A percentile compares a stretch with the other conserved stretches of the same genome.
These are phyloP conservation scores for Chaetomium cochliodes DNA, from an alignment of 495 filamentous ascomycete species.

Conservation along the genomic window DNA sequence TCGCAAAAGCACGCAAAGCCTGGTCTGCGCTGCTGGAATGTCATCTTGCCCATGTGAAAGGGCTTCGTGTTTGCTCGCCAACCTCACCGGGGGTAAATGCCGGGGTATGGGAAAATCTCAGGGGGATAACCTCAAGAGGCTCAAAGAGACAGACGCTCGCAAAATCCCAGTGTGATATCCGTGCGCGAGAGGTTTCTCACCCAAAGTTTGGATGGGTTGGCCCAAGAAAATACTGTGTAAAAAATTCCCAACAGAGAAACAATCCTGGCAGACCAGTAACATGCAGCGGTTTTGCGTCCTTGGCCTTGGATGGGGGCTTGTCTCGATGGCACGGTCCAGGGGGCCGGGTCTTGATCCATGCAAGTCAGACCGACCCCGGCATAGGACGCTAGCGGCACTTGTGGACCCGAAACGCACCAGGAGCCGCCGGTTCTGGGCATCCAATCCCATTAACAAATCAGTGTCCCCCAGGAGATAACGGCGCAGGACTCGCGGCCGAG, in stretches of 20 bases:
- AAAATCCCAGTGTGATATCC: not conserved
- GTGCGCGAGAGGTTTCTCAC: not conserved
- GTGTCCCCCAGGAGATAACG: not conserved
- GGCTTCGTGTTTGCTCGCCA: not conserved
- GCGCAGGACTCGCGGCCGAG: not conserved
- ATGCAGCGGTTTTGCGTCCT: not conserved
- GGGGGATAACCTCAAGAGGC: too few relatives aligned
- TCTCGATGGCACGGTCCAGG: constrained; percentile 13
- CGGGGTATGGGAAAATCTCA: not conserved
- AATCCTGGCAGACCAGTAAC: too few relatives aligned
- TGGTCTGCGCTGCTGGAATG: not conserved
- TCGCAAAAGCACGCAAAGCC: not conserved
- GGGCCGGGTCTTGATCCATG: constrained; percentile 9
- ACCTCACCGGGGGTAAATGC: not conserved
- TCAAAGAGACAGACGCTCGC: too few relatives aligned
- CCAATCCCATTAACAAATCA: constrained; percentile 4
- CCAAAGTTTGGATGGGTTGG: too few relatives aligned
- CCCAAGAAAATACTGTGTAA: too few relatives aligned
- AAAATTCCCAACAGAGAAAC: too few relatives aligned
- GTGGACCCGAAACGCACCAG: constrained; percentile 10
- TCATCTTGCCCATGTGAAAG: not conserved
- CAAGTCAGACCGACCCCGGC: constrained; percentile 10
- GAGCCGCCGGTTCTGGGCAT: constrained; percentile 12
- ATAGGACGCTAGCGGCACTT: constrained; percentile 18
- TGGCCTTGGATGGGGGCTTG: not conserved